These are phyloP conservation scores for Hymenoscyphus occultus DNA, from an alignment of 2,329 filamentous ascomycete species.

Conservation along the genomic window DNA sequence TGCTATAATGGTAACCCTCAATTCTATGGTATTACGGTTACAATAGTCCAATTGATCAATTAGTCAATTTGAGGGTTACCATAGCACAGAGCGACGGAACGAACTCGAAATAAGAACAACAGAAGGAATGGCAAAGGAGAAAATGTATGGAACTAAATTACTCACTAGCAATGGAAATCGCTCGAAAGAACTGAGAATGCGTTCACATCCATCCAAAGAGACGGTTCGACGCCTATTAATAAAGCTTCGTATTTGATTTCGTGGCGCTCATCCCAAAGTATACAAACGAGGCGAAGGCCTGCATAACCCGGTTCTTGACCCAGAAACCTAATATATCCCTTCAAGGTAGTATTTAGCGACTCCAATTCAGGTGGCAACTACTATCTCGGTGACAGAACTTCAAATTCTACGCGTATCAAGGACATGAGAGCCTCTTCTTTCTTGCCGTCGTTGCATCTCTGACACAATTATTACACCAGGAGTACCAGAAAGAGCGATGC, in stretches of 20 bases:
- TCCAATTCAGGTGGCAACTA: not conserved
- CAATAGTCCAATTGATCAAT: no score
- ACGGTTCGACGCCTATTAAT: not conserved
- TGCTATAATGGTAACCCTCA: no score
- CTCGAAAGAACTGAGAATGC: not conserved
- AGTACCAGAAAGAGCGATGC: not conserved
- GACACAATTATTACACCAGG: not conserved
- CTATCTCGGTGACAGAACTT: not conserved
- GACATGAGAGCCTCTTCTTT: not conserved
- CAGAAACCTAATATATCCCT: not conserved
- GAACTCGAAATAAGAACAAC: no score
- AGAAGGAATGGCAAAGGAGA: no score
- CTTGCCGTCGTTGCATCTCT: not conserved
- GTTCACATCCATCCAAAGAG: not conserved
- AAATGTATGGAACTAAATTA: no score
- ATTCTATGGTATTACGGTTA: no score
- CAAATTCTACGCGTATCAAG: not conserved
- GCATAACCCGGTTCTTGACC: not conserved
- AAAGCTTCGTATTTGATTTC: not conserved
- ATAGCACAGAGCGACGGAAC: no score
- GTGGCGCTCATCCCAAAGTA: not conserved
- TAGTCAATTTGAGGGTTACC: no score
- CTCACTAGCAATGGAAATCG: no score
- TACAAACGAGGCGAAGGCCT: not conserved
- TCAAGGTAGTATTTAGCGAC: not conserved